Percentiles rank a stretch among this genome's conserved stretches.
phyloP scores from a whole-genome alignment of 2,329 filamentous ascomycete genomes.

The Eurotiales sp. region DNA sequence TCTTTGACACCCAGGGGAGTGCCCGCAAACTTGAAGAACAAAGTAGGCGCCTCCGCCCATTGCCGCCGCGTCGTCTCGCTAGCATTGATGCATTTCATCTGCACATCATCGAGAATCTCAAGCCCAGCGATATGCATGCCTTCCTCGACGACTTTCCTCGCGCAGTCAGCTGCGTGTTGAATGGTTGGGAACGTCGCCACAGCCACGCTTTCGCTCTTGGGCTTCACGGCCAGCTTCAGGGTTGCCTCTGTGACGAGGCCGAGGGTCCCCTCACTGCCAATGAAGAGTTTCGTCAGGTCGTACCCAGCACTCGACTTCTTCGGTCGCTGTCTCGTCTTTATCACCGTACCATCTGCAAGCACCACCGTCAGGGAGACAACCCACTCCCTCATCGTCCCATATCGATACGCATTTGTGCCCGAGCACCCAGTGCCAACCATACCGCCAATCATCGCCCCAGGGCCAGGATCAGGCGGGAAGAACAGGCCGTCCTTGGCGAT shows the following conservation, averaged over 20 bases:
- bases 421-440: constrained; percentile 52
- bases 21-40: constrained; percentile 74
- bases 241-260: constrained; percentile 89
- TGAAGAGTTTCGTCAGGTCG: constrained; percentile 83
- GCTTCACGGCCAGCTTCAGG: constrained; percentile 78
- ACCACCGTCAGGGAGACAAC: constrained; percentile 83
- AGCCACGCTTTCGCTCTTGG: constrained; percentile 75
- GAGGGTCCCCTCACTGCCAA: constrained; percentile 87
- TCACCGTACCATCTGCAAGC: constrained; percentile 81
- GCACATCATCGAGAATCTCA: constrained; percentile 86
- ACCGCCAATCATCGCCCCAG: constrained; percentile 87
- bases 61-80: constrained; percentile 43
- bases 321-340: constrained; percentile 84
- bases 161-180: constrained; percentile 72
- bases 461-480: constrained; percentile 88
- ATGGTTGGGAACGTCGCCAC: constrained; percentile 65
- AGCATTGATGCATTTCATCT: constrained; percentile 70
- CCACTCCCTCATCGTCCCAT: constrained; percentile 95
- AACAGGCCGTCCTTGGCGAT: constrained; percentile 72
- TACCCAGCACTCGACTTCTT: constrained; percentile 90
- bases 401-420: constrained; percentile 86
- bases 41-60: constrained; percentile 67
- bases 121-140: constrained; percentile 87
- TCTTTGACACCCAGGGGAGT: constrained; percentile 61
- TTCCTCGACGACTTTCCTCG: constrained; percentile 71